These are phyloP conservation scores for Beauveria pseudobassiana DNA, from an alignment of 2,329 filamentous ascomycete species.

Conservation along the genomic window DNA sequence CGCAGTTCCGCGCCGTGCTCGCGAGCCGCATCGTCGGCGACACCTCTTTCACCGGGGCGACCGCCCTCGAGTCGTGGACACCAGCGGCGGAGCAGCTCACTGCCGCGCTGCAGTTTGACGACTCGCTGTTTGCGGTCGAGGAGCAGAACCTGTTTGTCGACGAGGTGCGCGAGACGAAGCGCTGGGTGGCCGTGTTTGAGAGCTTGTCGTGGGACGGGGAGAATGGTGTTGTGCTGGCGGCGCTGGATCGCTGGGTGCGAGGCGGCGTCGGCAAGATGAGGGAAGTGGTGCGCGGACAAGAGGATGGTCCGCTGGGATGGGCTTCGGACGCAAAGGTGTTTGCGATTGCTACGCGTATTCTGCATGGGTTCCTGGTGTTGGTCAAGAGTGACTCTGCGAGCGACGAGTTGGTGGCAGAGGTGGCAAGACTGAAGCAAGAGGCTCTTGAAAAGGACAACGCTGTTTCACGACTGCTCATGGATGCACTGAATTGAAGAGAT, in stretches of 20 bases:
- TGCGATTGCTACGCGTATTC: constrained; percentile 44
- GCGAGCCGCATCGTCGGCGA: constrained; percentile 32
- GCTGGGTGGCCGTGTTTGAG: constrained; percentile 55
- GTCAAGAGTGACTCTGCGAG: constrained; percentile 13
- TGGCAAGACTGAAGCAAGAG: constrained; percentile 7
- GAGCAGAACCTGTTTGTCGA: constrained; percentile 94
- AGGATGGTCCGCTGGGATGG: constrained; percentile 67
- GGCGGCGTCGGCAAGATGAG: constrained; percentile 40
- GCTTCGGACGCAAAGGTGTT: constrained; percentile 62
- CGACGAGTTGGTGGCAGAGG: constrained; percentile 12
- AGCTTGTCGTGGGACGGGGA: constrained; percentile 17
- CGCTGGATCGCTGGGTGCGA: constrained; percentile 39
- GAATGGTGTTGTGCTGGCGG: constrained; percentile 14
- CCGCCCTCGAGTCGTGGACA: constrained; percentile 12
- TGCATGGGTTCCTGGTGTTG: constrained; percentile 33
- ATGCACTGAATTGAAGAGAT: constrained; percentile 10
- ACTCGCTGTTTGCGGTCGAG: constrained; percentile 75
- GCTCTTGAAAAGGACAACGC: constrained; percentile 7
- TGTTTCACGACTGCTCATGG: constrained; percentile 24
- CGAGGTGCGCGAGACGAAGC: constrained; percentile 61
- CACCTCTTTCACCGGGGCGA: not conserved
- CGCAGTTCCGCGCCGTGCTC: constrained; percentile 33
- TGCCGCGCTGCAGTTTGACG: constrained; percentile 46
- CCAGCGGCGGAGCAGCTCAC: constrained; percentile 33
- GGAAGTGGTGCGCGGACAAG: constrained; percentile 21